These are phyloP conservation scores for Solanum paucissectum DNA, from an alignment of 257 asterid genomes.

Conservation along the genomic window DNA sequence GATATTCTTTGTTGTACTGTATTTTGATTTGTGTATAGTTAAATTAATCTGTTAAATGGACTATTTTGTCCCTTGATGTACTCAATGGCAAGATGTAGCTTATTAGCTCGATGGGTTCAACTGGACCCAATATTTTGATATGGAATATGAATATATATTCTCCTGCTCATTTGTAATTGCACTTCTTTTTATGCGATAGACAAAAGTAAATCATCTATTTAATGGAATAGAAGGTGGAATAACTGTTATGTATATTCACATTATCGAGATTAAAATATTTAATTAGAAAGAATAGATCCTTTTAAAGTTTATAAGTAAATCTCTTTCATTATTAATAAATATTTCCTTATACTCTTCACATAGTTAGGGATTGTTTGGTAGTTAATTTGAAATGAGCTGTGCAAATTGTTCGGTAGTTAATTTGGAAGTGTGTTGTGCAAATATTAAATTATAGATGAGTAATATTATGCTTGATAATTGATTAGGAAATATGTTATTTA, in stretches of 20 bases:
- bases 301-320: too few relatives aligned
- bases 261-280: neutral
- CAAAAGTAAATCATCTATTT: neutral
- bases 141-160: neutral
- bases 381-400: neutral
- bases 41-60: neutral
- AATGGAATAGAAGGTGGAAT: neutral
- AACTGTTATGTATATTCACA: too few relatives aligned
- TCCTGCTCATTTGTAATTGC: neutral
- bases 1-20: neutral
- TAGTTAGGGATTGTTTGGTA: neutral
- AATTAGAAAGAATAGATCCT: neutral
- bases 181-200: neutral
- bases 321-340: too few relatives aligned
- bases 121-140: neutral
- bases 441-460: neutral
- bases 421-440: neutral
- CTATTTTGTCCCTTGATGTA: neutral
- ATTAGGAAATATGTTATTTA: too few relatives aligned
- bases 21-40: neutral
- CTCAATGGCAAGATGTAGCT: neutral
- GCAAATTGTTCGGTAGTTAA: neutral
- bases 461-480: neutral
- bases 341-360: neutral
- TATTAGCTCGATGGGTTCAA: neutral